These are phyloP conservation scores for Tetrapisispora namnaoensis DNA, from an alignment of 805 yeast species.

Conservation along the genomic window DNA sequence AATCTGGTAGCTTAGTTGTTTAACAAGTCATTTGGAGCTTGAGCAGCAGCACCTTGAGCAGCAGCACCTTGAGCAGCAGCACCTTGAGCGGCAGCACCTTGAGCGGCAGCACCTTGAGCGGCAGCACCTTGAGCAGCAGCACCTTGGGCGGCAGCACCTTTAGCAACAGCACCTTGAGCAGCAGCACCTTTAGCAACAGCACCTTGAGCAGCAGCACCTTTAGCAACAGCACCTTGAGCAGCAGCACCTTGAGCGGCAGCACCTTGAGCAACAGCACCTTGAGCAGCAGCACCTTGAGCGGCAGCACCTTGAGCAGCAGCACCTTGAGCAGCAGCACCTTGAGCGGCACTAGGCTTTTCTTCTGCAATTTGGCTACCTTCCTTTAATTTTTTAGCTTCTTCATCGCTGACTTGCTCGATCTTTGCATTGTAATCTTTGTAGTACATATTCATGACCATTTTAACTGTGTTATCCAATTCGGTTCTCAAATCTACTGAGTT, in stretches of 20 bases:
- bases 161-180: not conserved
- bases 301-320: not conserved
- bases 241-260: not conserved
- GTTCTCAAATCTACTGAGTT: slow-evolving; percentile 4
- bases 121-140: not conserved
- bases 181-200: not conserved
- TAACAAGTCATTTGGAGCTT: slow-evolving; percentile 2
- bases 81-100: not conserved
- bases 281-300: not conserved
- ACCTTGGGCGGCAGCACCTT: not conserved
- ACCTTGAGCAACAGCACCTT: not conserved
- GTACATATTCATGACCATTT: slow-evolving; percentile 4
- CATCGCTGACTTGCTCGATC: slow-evolving; percentile 2
- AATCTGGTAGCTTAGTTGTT: not conserved
- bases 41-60: slow-evolving; percentile 2
- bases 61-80: not conserved
- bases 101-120: slow-evolving; percentile 2
- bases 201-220: not conserved
- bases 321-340: not conserved
- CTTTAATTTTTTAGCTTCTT: not conserved
- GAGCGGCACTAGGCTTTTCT: not conserved
- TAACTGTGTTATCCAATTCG: slow-evolving; percentile 5
- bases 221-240: not conserved
- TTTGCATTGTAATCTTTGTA: slow-evolving; percentile 3
- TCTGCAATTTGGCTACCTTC: not conserved